A percentile compares a stretch with the other conserved stretches of the same genome.
These are phyloP conservation scores for Senna siamea DNA, from an alignment of 306 rosid species.

Conservation along the genomic window DNA sequence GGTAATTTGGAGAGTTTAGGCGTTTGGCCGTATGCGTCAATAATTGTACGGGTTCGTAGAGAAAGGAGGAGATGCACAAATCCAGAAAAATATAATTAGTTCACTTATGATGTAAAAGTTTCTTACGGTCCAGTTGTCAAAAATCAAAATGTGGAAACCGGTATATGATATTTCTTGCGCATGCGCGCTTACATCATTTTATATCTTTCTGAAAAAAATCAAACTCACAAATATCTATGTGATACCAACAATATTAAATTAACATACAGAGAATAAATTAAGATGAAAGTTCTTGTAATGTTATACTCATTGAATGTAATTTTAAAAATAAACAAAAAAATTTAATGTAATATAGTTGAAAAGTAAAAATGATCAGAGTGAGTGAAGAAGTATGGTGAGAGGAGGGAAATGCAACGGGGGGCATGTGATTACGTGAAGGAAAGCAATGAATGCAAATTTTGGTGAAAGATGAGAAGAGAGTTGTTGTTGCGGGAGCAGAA, in stretches of 20 bases:
- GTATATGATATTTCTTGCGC: constrained; percentile 25
- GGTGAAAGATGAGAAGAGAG: neutral
- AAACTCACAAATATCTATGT: neutral
- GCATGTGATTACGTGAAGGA: too few species aligned
- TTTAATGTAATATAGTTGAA: too few species aligned
- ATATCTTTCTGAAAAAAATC: too few species aligned
- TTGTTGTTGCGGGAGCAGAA: neutral
- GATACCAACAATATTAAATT: too few species aligned
- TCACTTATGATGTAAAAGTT: neutral
- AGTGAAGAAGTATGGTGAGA: too few species aligned
- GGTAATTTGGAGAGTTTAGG: neutral
- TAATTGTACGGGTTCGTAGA: constrained; percentile 42
- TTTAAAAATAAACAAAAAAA: too few species aligned
- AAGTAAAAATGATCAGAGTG: too few species aligned
- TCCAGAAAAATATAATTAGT: constrained; percentile 1
- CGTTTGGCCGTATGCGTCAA: constrained; percentile 16
- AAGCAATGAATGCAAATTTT: neutral
- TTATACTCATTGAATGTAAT: too few species aligned
- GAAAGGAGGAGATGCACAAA: constrained; percentile 25
- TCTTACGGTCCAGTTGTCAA: neutral
- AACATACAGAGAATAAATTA: too few species aligned
- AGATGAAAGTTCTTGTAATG: too few species aligned
- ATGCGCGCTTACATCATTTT: neutral
- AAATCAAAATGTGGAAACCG: neutral
- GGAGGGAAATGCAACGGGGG: too few species aligned